Conservation (phyloP, 2,329 filamentous ascomycete species). For the Sphaerulina musiva region DNA sequence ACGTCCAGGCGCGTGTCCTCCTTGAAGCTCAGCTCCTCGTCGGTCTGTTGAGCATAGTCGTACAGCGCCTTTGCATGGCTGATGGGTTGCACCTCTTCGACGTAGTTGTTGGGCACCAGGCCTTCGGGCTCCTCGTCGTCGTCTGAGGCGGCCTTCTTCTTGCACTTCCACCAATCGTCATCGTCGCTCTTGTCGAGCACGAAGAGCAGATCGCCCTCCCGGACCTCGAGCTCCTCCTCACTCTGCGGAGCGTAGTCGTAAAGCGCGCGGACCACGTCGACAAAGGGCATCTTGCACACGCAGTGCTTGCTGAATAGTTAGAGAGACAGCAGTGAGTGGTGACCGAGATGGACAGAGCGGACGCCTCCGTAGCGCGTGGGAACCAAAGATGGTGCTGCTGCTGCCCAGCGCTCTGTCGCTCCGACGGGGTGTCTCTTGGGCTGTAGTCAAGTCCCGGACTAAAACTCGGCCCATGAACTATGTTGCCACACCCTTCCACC, state of each 20-base stretch:
- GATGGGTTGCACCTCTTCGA: conserved; percentile 70
- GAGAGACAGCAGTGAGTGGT: not conserved
- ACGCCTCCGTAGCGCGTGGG: not conserved
- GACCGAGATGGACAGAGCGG: conserved; percentile 1
- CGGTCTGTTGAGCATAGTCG: conserved; percentile 93
- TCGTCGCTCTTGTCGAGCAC: conserved; percentile 69
- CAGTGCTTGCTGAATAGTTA: not conserved
- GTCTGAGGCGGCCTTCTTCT: conserved; percentile 70
- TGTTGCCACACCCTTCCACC: too few relatives aligned
- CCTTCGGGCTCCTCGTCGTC: conserved; percentile 89
- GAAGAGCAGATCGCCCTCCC: conserved; percentile 82
- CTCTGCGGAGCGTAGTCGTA: conserved; percentile 90
- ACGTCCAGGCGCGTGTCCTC: conserved; percentile 79
- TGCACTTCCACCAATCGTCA: conserved; percentile 95
- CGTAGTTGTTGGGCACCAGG: conserved; percentile 87
- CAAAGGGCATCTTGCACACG: conserved; percentile 65
- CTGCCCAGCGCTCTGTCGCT: not conserved
- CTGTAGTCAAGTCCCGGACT: not conserved
- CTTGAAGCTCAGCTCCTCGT: conserved; percentile 92
- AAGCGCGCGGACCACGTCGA: conserved; percentile 81
- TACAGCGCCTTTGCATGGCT: conserved; percentile 84
- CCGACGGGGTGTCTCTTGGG: not conserved
- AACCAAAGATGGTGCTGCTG: not conserved
- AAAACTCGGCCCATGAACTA: too few relatives aligned
- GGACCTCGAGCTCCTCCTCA: conserved; percentile 76